Evolutionary conservation across 2,329 filamentous ascomycete genomes (phyloP).

Genomic region (Myriosclerotinia duriaeana): DNA sequence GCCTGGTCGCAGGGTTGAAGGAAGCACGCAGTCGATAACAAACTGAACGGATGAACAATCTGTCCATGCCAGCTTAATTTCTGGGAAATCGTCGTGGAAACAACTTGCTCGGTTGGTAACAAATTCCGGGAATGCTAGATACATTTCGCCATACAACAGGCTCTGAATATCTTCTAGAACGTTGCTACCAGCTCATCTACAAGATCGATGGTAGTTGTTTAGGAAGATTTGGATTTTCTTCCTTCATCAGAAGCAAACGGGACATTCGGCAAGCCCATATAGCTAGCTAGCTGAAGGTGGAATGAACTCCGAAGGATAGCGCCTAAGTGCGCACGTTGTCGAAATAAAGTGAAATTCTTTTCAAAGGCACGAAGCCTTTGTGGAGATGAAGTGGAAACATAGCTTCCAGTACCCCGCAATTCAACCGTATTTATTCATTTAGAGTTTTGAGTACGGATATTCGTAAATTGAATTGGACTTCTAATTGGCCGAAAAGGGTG

Average conservation of each 20-base stretch:
- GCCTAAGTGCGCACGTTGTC: neutral
- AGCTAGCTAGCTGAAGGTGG: neutral
- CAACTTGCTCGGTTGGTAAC: neutral
- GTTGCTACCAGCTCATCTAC: neutral
- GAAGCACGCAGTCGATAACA: neutral
- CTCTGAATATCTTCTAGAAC: neutral
- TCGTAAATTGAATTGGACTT: neutral
- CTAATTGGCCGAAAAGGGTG: neutral
- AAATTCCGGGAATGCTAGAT: too few relatives aligned
- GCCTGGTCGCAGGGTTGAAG: neutral
- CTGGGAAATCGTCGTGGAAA: neutral
- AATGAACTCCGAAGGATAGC: neutral
- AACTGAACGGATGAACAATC: neutral
- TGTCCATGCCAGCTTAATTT: neutral
- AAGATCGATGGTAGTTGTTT: neutral
- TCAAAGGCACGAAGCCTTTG: constrained; percentile 11
- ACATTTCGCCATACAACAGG: neutral
- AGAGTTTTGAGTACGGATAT: neutral
- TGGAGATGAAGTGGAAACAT: neutral
- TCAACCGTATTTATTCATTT: neutral
- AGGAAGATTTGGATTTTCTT: neutral
- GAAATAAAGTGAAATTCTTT: neutral
- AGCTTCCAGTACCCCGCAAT: constrained; percentile 1
- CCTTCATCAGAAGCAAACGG: neutral
- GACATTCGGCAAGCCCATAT: too few relatives aligned